Evolutionary conservation across 352 stramenopile species (phyloP), one percentile per base, ranked within the genome.

Genomic region (Phytophthora megakarya): DNA sequence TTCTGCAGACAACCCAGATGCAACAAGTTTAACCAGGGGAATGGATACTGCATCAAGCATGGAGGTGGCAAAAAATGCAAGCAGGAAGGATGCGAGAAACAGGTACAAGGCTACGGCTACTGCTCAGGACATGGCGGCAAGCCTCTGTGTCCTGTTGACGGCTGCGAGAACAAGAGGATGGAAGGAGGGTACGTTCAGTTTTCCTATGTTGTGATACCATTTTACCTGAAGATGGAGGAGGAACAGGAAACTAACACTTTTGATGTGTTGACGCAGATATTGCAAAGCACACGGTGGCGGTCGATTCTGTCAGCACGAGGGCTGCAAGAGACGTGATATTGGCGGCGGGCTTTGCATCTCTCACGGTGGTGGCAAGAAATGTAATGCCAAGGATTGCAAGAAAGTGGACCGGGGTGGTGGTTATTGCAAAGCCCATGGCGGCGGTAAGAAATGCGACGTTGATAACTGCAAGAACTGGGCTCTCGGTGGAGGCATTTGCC

Each of bases 331-430:
- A 67, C 84, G 86, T 22, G 88, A 96, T 58, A 93, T 96, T 59
- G 89, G 88, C 25, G 88, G 89, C 5, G 89, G 89, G 1, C 90
- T 77, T 28, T 97, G 89, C 61, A 97, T 94, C 42, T 75, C 82
- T 3, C 89, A 97, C 48, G 89, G 89, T 38, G 89, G 89, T 52
- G 89, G 89, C 13, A 96, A 96, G 67, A 92, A 92, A 37, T 96
- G 88, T 61, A 72, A 79, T 11, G 65, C 70, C 12, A 66, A 81
- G 13, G 78, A 88, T 18, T 96, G 88, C 50, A 79, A 72, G 1
- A 93, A 93, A 64, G 84, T 95, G 18, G 83, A 93, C 65, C 86
- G 86, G 16, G 86, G 86, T 12, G 86, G 86, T 12, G 86, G 86
- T 0, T 92, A 84, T 51, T 96, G 87, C 50, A 93, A 93, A 43